Percentiles rank a stretch among this genome's conserved stretches.
Conservation (phyloP, 2,329 filamentous ascomycete genomes). For the Juglanconis oblonga region DNA sequence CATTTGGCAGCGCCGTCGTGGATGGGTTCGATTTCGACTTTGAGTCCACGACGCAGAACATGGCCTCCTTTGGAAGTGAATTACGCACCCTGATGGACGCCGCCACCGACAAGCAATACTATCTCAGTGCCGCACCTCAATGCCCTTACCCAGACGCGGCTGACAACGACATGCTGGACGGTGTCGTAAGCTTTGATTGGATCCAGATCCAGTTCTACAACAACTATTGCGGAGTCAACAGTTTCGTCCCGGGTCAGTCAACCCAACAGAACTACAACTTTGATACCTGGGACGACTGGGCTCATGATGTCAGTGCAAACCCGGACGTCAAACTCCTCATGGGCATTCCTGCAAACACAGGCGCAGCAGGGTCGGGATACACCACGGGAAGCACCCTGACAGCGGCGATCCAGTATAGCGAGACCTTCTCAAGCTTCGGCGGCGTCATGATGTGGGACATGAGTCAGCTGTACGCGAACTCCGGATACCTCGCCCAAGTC, state of each 20-base stretch:
- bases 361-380: constrained; percentile 58
- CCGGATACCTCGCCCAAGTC: constrained; percentile 50
- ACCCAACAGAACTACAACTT: constrained; percentile 59
- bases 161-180: constrained; percentile 54
- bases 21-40: constrained; percentile 80
- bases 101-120: constrained; percentile 50
- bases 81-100: constrained; percentile 55
- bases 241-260: constrained; percentile 42
- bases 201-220: constrained; percentile 68
- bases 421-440: constrained; percentile 58
- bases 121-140: constrained; percentile 65
- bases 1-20: constrained; percentile 63
- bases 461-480: constrained; percentile 57
- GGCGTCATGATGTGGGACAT: constrained; percentile 71
- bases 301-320: constrained; percentile 54
- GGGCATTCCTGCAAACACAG: constrained; percentile 55
- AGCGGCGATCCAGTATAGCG: constrained; percentile 50
- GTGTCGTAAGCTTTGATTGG: constrained; percentile 54
- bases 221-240: constrained; percentile 60
- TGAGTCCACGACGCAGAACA: constrained; percentile 58
- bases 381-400: constrained; percentile 42
- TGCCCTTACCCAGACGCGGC: constrained; percentile 64
- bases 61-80: constrained; percentile 57
- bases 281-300: constrained; percentile 64
- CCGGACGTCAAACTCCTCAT: constrained; percentile 58